A percentile compares a stretch with the other conserved stretches of the same genome.
These are phyloP conservation scores for Cruciata laevipes DNA, from an alignment of 257 asterid genomes.

Conservation along the genomic window DNA sequence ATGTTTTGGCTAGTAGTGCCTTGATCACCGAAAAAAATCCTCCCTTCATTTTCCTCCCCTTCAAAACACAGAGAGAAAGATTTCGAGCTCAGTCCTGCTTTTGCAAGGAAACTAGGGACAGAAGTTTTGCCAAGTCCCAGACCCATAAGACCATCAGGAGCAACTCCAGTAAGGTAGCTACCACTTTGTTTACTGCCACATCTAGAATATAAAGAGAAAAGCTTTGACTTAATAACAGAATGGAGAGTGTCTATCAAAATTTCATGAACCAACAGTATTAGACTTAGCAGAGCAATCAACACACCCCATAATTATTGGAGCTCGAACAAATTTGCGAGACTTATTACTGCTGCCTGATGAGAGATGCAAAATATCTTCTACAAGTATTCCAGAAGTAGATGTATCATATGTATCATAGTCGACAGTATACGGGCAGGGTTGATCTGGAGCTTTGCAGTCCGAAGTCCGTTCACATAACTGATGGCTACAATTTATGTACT, in stretches of 20 bases:
- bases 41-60: constrained; percentile 64
- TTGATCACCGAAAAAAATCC: constrained; percentile 71
- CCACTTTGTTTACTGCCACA: constrained; percentile 93
- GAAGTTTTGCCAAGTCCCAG: constrained; percentile 82
- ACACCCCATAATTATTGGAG: constrained; percentile 67
- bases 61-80: constrained; percentile 71
- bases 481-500: constrained; percentile 58
- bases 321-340: constrained; percentile 44
- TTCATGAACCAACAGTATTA: not conserved
- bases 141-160: constrained; percentile 95
- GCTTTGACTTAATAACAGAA: not conserved
- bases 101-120: constrained; percentile 75
- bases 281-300: constrained; percentile 11
- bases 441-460: constrained; percentile 47
- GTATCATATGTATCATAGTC: constrained; percentile 59
- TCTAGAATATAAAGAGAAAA: constrained; percentile 29
- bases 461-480: constrained; percentile 50
- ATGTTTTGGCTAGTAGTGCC: constrained; percentile 54
- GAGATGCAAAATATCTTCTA: constrained; percentile 78
- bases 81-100: constrained; percentile 54
- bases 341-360: constrained; percentile 34
- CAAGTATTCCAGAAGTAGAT: constrained; percentile 73
- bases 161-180: constrained; percentile 67
- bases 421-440: constrained; percentile 60
- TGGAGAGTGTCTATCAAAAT: not conserved